These are phyloP conservation scores for Exophiala oligosperma DNA, from an alignment of 2,329 filamentous ascomycete genomes.

Conservation along the genomic window DNA sequence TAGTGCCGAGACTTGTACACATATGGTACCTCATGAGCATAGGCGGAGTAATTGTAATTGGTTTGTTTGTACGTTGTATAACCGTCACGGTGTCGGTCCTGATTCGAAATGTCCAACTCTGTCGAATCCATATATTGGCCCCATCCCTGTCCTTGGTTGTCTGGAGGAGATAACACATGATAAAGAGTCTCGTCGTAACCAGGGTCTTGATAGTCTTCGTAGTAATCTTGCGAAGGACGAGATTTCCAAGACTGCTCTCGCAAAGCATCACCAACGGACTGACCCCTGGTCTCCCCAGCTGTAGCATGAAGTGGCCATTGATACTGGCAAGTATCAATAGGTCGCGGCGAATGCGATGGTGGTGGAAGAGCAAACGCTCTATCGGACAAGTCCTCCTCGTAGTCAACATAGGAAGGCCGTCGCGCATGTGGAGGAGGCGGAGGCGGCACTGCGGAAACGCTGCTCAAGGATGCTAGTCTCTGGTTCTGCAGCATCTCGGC, in stretches of 20 bases:
- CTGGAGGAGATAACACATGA: conserved; percentile 18
- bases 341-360: conserved; percentile 28
- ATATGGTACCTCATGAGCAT: conserved; percentile 4
- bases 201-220: neutral
- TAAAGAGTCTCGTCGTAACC: conserved; percentile 16
- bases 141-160: conserved; percentile 3
- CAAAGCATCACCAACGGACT: conserved; percentile 13
- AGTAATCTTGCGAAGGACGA: neutral
- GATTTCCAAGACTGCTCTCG: conserved; percentile 8
- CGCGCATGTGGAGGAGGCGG: conserved; percentile 28
- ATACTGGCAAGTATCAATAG: conserved; percentile 23
- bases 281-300: conserved; percentile 21
- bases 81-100: neutral
- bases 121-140: neutral
- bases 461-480: conserved; percentile 5
- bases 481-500: conserved; percentile 24
- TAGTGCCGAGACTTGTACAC: neutral
- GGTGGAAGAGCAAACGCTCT: conserved; percentile 23
- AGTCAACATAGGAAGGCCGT: conserved; percentile 21
- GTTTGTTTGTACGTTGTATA: neutral
- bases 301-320: conserved; percentile 25
- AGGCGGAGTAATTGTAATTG: neutral
- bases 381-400: conserved; percentile 12
- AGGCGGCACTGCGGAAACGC: conserved; percentile 22
- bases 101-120: conserved; percentile 1